phyloP scores from a whole-genome alignment of 352 stramenopile genomes.

The Phytophthora tubulina region DNA sequence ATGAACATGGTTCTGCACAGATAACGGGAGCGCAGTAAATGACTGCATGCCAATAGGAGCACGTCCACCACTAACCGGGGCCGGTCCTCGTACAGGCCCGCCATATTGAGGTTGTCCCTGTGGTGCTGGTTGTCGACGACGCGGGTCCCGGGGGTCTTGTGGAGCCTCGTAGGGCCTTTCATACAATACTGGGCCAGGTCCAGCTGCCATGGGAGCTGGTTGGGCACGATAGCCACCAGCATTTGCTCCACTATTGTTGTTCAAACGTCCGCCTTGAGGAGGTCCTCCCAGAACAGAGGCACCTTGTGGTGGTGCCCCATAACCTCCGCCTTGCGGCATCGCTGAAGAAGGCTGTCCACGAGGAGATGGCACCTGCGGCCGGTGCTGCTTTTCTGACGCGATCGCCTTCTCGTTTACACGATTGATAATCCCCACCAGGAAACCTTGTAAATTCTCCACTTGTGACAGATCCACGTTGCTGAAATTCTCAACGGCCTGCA shows the following conservation, averaged over 20 bases:
- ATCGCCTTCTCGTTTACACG: slow-evolving; percentile 76
- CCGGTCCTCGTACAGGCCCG: slow-evolving; percentile 19
- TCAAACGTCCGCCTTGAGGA: slow-evolving; percentile 40
- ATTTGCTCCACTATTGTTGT: slow-evolving; percentile 29
- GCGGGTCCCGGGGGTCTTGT: slow-evolving; percentile 33
- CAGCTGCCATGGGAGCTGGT: slow-evolving; percentile 21
- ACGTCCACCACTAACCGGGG: slow-evolving; percentile 16
- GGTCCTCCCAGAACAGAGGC: slow-evolving; percentile 46
- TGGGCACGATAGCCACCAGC: slow-evolving; percentile 33
- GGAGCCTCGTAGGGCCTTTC: slow-evolving; percentile 45
- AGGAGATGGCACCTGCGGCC: slow-evolving; percentile 40
- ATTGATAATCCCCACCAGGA: slow-evolving; percentile 89
- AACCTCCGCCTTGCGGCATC: slow-evolving; percentile 21
- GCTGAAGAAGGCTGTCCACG: slow-evolving; percentile 23
- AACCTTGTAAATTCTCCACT: slow-evolving; percentile 81
- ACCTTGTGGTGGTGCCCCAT: slow-evolving; percentile 23
- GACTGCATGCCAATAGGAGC: slow-evolving; percentile 42
- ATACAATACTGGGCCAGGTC: slow-evolving; percentile 37
- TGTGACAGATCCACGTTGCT: slow-evolving; percentile 79
- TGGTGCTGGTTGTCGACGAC: slow-evolving; percentile 35
- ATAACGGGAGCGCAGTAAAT: slow-evolving; percentile 56
- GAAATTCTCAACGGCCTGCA: slow-evolving; percentile 82
- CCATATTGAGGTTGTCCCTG: slow-evolving; percentile 33
- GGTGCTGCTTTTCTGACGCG: slow-evolving; percentile 48
- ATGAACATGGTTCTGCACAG: slow-evolving; percentile 76